A percentile compares a stretch with the other conserved stretches of the same genome.
Conservation (phyloP, 164 flowering plant genomes). For the Aristolochia contorta region DNA sequence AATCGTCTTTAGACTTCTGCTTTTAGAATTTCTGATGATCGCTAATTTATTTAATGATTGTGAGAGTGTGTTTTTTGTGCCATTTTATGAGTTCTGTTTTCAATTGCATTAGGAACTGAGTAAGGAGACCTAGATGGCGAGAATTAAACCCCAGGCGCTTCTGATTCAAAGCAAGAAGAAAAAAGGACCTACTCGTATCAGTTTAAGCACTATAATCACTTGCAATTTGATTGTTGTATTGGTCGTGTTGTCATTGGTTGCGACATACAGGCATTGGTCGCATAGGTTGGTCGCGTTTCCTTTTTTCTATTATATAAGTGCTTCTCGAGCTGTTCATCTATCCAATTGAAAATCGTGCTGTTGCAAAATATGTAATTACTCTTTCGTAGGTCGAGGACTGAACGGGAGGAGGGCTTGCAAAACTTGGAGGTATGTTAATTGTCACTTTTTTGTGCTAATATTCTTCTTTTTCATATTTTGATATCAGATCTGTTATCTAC, state of each 20-base stretch:
- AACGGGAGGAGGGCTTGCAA: slow-evolving; percentile 7
- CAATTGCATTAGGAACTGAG: too few species aligned
- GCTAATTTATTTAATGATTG: neutral
- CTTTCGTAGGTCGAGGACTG: slow-evolving; percentile 28
- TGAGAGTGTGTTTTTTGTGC: neutral
- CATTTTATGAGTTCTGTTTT: neutral
- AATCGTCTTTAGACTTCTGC: neutral
- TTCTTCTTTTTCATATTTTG: neutral
- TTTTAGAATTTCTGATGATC: neutral
- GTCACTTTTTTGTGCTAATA: neutral
- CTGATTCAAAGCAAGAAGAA: slow-evolving; percentile 77
- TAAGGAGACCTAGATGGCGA: slow-evolving; percentile 37
- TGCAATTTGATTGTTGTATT: slow-evolving; percentile 41
- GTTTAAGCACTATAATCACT: slow-evolving; percentile 41
- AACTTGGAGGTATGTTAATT: slow-evolving; percentile 26
- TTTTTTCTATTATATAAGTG: neutral
- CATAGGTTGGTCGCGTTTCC: slow-evolving; percentile 32
- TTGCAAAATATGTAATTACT: neutral
- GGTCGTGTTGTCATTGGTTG: slow-evolving; percentile 43
- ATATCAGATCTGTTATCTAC: neutral
- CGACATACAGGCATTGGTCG: slow-evolving; percentile 62
- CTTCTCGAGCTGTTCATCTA: neutral
- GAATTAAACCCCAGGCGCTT: slow-evolving; percentile 78
- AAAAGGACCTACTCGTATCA: slow-evolving; percentile 59
- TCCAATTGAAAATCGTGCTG: neutral